phyloP scores from a whole-genome alignment of 1,284 basidiomycete genomes.

The Ceraceosorus bombacis region DNA sequence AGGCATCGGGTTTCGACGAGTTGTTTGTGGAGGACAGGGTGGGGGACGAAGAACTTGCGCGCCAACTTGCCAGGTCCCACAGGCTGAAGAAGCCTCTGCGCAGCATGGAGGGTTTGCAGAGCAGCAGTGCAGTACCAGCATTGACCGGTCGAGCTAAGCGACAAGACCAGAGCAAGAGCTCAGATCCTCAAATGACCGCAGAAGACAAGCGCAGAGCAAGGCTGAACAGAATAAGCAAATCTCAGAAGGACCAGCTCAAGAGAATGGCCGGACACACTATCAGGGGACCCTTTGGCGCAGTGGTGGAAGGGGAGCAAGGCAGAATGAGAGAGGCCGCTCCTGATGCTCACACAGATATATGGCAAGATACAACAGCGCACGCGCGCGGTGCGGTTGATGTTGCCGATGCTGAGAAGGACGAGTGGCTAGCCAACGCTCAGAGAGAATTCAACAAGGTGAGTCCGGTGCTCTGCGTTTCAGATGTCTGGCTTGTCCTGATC shows the following conservation, averaged over 20 bases:
- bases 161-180: not conserved
- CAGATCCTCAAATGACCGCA: not conserved
- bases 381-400: not conserved
- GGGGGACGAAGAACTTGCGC: slow-evolving; percentile 7
- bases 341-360: slow-evolving; percentile 8
- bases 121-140: slow-evolving; percentile 7
- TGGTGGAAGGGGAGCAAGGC: slow-evolving; percentile 10
- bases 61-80: not conserved
- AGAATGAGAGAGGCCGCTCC: not conserved
- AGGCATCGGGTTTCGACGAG: not conserved
- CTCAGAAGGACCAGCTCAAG: slow-evolving; percentile 9
- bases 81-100: slow-evolving; percentile 4
- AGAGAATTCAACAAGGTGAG: slow-evolving; percentile 3
- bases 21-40: slow-evolving; percentile 14
- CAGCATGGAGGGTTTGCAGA: slow-evolving; percentile 11
- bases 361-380: not conserved
- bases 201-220: not conserved
- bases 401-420: not conserved
- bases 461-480: not conserved
- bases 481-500: not conserved
- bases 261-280: slow-evolving; percentile 8
- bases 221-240: slow-evolving; percentile 11
- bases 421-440: slow-evolving; percentile 6
- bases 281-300: slow-evolving; percentile 12
- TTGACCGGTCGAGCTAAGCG: slow-evolving; percentile 5